These are phyloP conservation scores for Kazachstania sp. DNA, from an alignment of 1,139 yeast genomes.

Conservation along the genomic window DNA sequence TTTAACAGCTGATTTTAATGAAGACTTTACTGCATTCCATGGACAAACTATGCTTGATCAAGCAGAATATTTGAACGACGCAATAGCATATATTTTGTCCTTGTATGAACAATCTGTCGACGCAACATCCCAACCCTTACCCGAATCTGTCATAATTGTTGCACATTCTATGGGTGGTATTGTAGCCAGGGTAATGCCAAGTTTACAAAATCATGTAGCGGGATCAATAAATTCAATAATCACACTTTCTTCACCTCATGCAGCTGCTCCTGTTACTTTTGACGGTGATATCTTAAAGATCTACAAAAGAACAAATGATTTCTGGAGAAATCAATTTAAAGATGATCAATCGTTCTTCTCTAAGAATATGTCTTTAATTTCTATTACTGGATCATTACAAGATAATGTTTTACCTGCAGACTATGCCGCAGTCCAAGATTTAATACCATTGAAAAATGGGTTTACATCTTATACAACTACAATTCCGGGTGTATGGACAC, in stretches of 20 bases:
- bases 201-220: conserved; percentile 64
- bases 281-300: conserved; percentile 78
- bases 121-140: conserved; percentile 28
- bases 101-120: conserved; percentile 40
- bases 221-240: conserved; percentile 74
- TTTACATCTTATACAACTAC: conserved; percentile 79
- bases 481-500: conserved; percentile 88
- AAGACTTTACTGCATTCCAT: conserved; percentile 93
- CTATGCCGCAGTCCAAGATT: conserved; percentile 66
- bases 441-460: conserved; percentile 69
- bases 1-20: conserved; percentile 88
- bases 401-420: conserved; percentile 90
- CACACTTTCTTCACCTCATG: conserved; percentile 89
- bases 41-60: conserved; percentile 91
- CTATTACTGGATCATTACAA: conserved; percentile 85
- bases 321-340: conserved; percentile 63
- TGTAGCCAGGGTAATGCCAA: conserved; percentile 73
- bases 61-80: conserved; percentile 89
- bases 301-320: conserved; percentile 66
- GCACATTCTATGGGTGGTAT: conserved; percentile 99
- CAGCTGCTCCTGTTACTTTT: conserved; percentile 89
- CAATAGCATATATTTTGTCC: conserved; percentile 62
- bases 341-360: conserved; percentile 22
- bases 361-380: conserved; percentile 47
- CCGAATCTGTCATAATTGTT: conserved; percentile 66